phyloP scores from a whole-genome alignment of 179 eudicot species.

The Pouteria campechiana region DNA sequence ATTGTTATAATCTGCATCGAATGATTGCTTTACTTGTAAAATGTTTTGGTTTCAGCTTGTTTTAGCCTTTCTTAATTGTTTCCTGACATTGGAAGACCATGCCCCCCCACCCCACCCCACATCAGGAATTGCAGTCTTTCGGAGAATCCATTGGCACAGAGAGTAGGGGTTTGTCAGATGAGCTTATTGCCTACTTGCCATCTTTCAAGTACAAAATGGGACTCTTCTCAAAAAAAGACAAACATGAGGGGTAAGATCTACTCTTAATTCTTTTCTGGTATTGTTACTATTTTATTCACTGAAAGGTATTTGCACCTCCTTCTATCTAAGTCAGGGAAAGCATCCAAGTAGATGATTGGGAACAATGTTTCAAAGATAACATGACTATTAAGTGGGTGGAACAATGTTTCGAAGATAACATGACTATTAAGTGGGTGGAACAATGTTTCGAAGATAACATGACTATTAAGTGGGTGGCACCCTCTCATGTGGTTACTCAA shows the following conservation, averaged over 20 bases:
- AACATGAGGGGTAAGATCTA: conserved; percentile 45
- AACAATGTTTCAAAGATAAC: neutral
- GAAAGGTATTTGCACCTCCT: neutral
- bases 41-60: no score
- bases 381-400: no score
- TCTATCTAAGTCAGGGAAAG: neutral
- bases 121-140: conserved; percentile 52
- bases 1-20: no score
- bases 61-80: no score
- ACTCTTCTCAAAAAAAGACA: conserved; percentile 36
- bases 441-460: neutral
- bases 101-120: no score
- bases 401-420: neutral
- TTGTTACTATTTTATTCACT: no score
- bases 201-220: conserved; percentile 45
- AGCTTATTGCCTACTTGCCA: conserved; percentile 52
- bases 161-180: conserved; percentile 55
- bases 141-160: conserved; percentile 53
- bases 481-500: no score
- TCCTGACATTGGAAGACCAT: no score
- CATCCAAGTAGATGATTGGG: neutral
- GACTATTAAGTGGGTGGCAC: no score
- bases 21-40: no score
- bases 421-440: no score
- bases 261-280: neutral